Evolutionary conservation across 1,284 basidiomycete species (phyloP).

Genomic region (Cryptococcus sp.): DNA sequence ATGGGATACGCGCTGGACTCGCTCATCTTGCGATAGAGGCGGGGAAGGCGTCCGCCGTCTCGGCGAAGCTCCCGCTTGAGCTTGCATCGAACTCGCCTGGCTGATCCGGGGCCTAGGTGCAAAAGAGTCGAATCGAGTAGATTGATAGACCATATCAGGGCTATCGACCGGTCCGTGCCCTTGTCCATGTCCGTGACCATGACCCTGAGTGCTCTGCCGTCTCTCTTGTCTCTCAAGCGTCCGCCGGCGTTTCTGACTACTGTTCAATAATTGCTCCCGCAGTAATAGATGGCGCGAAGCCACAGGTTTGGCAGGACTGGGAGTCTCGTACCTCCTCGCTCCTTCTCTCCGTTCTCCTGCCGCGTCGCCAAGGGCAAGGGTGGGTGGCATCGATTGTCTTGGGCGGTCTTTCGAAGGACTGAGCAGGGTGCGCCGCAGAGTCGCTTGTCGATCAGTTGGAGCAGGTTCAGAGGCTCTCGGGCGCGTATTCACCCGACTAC

Average conservation of each 20-base stretch:
- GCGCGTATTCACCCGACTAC: background rate
- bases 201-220: background rate
- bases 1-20: background rate
- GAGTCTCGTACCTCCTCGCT: background rate
- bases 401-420: conserved; percentile 8
- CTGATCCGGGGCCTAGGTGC: background rate
- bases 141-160: background rate
- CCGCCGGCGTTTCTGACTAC: conserved; percentile 13
- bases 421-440: conserved; percentile 3
- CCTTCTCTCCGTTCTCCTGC: background rate
- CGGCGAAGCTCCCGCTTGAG: background rate
- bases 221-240: conserved; percentile 13
- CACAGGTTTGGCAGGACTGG: background rate
- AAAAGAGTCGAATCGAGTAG: background rate
- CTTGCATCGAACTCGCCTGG: too few species aligned
- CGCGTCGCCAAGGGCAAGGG: background rate
- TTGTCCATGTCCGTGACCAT: background rate
- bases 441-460: background rate
- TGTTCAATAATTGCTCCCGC: conserved; percentile 15
- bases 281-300: conserved; percentile 9
- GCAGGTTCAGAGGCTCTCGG: background rate
- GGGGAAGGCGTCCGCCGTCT: background rate
- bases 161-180: background rate
- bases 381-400: background rate
- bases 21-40: background rate